Evolutionary conservation across 2,329 filamentous ascomycete species (phyloP), one percentile per base, ranked within the genome.

Genomic region (Hymenoscyphus scutula): DNA sequence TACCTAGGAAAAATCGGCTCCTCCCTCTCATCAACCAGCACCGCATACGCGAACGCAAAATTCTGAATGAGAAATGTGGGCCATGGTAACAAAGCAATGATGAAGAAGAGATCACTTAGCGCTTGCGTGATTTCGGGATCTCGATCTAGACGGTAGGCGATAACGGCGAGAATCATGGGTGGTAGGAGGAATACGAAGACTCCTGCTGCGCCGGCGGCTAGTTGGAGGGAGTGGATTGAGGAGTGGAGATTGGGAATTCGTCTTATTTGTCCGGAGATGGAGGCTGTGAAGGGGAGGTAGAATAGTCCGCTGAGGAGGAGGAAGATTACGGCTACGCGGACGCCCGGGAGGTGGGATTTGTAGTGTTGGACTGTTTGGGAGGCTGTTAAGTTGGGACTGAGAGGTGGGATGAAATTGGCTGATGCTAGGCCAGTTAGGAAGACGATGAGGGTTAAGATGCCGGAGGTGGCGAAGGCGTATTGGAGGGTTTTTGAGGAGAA

Each of bases 1-100:
- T 30, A 61, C 41, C 25, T 54, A 3, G 51, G 51, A n/a, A 54
- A 54, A 15, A 54, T 17, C 5, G 51, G 51, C 51, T 54, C 30
- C n/a, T 27, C 51, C 11, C 13, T 17, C 7, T 32, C 19, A 30
- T 54, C 51, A 11, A 27, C 10, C 25, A 54, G n/a, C 10, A 54
- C 29, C 6, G 51, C 51, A 15, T 29, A 54, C 8, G 25, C 23
- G 29, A 54, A 29, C 4, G 51, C 51, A 5, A 54, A 32, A 15
- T 54, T 32, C 17, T 54, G 51, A 11, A 32, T n/a, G 2, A 54
- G 51, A 11, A 54, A 54, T 19, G 29, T 54, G 15, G 51, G 51
- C 25, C 25, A 54, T 54, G 51, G 51, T 8, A 54, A 17, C 7
- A 32, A 5, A 30, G 29, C 25, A 5, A 30, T 29, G 25, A 54